Evolutionary conservation across 805 yeast genomes (phyloP).

Genomic region (Wickerhamomyces alni): DNA sequence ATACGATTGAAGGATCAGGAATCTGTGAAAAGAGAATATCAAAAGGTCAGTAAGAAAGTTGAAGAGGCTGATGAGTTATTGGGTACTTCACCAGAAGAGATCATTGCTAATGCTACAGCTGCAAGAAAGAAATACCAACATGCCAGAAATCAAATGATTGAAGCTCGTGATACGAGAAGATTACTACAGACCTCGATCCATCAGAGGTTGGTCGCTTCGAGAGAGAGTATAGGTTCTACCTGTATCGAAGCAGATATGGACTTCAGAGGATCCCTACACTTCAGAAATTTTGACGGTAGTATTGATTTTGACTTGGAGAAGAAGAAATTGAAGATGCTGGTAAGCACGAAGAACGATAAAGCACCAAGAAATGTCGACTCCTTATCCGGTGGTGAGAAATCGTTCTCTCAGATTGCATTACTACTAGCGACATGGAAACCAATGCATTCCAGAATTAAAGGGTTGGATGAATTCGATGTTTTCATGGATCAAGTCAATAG

Average conservation of each 20-base stretch:
- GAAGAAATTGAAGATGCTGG: conserved; percentile 48
- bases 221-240: conserved; percentile 32
- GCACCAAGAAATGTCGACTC: conserved; percentile 69
- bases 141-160: conserved; percentile 34
- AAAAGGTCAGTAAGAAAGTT: conserved; percentile 39
- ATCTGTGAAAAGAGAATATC: conserved; percentile 43
- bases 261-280: conserved; percentile 53
- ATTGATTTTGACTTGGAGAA: conserved; percentile 55
- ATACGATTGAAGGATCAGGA: conserved; percentile 37
- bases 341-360: conserved; percentile 54
- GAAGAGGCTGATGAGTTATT: conserved; percentile 45
- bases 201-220: conserved; percentile 37
- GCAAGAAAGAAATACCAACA: conserved; percentile 37
- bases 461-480: conserved; percentile 95
- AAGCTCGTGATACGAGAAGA: conserved; percentile 29
- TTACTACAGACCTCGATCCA: conserved; percentile 31
- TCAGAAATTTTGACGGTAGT: conserved; percentile 70
- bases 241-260: conserved; percentile 45
- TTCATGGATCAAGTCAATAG: conserved; percentile 95
- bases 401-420: conserved; percentile 86
- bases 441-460: conserved; percentile 83
- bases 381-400: conserved; percentile 94
- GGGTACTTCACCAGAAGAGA: conserved; percentile 52
- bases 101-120: conserved; percentile 39
- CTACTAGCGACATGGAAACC: conserved; percentile 88